Evolutionary conservation across 352 stramenopile species (phyloP), one percentile per base, ranked within the genome.

Genomic region (Phytophthora cactorum): DNA sequence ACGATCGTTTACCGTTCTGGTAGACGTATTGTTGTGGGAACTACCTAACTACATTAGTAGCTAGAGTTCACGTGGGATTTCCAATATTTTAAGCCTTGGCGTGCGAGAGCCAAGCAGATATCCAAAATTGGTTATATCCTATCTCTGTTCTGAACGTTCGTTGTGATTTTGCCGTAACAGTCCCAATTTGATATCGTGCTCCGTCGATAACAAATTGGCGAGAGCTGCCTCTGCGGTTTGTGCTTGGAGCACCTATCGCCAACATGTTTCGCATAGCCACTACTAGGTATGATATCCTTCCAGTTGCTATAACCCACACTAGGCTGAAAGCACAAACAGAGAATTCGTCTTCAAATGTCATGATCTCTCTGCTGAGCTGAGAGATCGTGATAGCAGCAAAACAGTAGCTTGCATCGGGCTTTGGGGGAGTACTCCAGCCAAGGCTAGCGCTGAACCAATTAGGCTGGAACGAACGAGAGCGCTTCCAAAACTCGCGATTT

Each of bases 41-140:
- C 17, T 22, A 22, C 17, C 17, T 22, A 22, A 22, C 17, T 22
- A 22, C 17, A 22, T 22, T 22, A 22, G 17, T 22, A 22, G 17
- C 17, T 22, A 22, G 17, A 22, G 17, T 22, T 22, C 17, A 22
- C 17, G 17, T 22, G 17, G 17, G 17, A 22, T 22, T 22, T 22
- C 17, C 17, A 22, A 22, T 0, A 22, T 0, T 0, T 22, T 9
- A 59, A 50, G 9, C 53, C 53, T 44, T 52, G 41, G 6, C 41
- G 39, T 14, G 53, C 53, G 6, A 61, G 53, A 44, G 52, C 44
- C 14, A 61, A 44, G 14, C 53, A 61, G 8, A 52, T 44, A 28
- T 59, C 15, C 39, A 52, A 32, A 51, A 61, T 32, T 1, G 29
- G 31, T 22, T 9, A 22, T 14, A 52, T 12, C n/a, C n/a, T 28